Base-by-base conservation (phyloP, 345 rosid genomes). In the Triadica sebifera region DNA sequence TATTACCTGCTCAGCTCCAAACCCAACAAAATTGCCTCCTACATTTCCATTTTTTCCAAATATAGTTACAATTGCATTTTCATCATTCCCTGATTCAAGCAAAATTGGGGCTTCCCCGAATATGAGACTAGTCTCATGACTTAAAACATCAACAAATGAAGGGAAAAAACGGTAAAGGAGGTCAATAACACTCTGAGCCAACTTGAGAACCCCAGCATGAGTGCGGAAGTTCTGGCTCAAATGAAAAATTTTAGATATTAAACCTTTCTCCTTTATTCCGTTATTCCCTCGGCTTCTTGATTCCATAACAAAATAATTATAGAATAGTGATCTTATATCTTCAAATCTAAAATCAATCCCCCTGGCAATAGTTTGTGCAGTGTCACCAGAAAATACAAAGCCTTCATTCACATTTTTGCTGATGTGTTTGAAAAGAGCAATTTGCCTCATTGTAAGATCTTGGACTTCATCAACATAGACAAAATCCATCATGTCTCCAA, bases 401-500 rank as follows among this genome's bases (percentile, higher is more conserved):
- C 92, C 90, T 43, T 81, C 93, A 6, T 58, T 56, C 7, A 77
- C 83, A 64, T 87, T 89, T 50, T 43, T 56, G 68, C 89, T 82
- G 0, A 85, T 64, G 51, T 82, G 73, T 37, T 83, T 84, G 77
- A 87, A 80, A 24, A 89, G 85, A 13, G 85, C 81, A 76, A 87
- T 77, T 63, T 89, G 90, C 15, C 88, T 82, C 86, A 82, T 78
- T 17, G 90, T 81, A 7, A 87, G 88, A 82, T 89, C 92, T 64
- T 89, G 92, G 55, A 89, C 92, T 69, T 89, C 89, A 69, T 89
- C 92, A 17, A 89, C 74, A 52, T 87, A 89, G 49, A 89, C 87
- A 79, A 82, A 89, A 65, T 85, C 77, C 78, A 89, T 74, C 7
- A 47, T 3, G 1, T 84, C 82, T 34, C 82, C 87, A 24, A n/a